These are phyloP conservation scores for Monosporascus sp. DNA, from an alignment of 2,329 filamentous ascomycete species.

Conservation along the genomic window DNA sequence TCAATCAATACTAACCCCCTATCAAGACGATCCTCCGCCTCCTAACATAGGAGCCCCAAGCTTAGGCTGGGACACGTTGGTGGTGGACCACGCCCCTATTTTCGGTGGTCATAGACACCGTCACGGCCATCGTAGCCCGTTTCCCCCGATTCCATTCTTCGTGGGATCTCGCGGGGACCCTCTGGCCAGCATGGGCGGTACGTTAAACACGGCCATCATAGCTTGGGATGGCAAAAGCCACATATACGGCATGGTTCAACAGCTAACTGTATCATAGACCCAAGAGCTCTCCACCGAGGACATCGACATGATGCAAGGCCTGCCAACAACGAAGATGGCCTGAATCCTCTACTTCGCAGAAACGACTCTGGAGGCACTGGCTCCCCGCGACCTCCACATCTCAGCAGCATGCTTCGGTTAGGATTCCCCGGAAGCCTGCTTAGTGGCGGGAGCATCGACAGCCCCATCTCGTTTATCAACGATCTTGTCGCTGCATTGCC, in stretches of 20 bases:
- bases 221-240: neutral
- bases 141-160: slow-evolving; percentile 41
- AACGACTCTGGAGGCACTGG: slow-evolving; percentile 38
- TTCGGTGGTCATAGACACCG: slow-evolving; percentile 51
- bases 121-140: slow-evolving; percentile 51
- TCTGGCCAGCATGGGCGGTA: slow-evolving; percentile 21
- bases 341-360: slow-evolving; percentile 80
- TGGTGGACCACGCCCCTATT: slow-evolving; percentile 38
- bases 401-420: slow-evolving; percentile 50
- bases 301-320: slow-evolving; percentile 50
- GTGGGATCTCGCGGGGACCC: slow-evolving; percentile 24
- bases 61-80: slow-evolving; percentile 54
- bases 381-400: slow-evolving; percentile 41
- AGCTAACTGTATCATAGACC: slow-evolving; percentile 24
- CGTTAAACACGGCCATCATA: slow-evolving; percentile 7
- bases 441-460: slow-evolving; percentile 35
- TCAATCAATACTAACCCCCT: neutral
- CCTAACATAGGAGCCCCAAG: slow-evolving; percentile 37
- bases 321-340: slow-evolving; percentile 68
- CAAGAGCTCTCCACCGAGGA: slow-evolving; percentile 40
- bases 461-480: slow-evolving; percentile 50
- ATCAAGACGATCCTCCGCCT: slow-evolving; percentile 37
- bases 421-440: slow-evolving; percentile 44
- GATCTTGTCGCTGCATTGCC: slow-evolving; percentile 53
- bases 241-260: neutral